Evolutionary conservation across 331 rosid species (phyloP).

Genomic region (Quercus lobata): DNA sequence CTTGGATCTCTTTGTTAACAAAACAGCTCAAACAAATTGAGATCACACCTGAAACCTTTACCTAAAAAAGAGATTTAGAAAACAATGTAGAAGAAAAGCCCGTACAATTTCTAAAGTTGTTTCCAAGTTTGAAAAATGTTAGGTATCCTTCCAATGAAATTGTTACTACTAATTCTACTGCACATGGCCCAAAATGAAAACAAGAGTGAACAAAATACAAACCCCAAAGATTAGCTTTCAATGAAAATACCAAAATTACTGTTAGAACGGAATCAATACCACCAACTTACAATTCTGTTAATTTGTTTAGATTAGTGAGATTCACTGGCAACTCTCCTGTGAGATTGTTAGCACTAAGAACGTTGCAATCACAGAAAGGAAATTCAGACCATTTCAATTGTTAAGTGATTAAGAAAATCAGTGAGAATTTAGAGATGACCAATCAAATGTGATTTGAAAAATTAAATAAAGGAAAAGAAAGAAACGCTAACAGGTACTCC

Average conservation of each 20-base stretch:
- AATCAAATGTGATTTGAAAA: not conserved
- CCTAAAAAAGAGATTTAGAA: not conserved
- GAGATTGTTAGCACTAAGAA: constrained; percentile 26
- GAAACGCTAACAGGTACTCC: not conserved
- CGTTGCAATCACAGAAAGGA: constrained; percentile 1
- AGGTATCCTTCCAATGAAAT: constrained; percentile 19
- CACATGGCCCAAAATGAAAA: not conserved
- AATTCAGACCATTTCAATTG: not conserved
- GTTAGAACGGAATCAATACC: too few relatives aligned
- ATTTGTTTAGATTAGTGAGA: constrained; percentile 19
- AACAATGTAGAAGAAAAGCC: too few relatives aligned
- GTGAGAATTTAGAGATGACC: not conserved
- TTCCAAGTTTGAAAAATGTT: constrained; percentile 20
- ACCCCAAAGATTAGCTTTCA: not conserved
- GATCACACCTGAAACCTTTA: not conserved
- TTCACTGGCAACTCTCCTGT: constrained; percentile 19
- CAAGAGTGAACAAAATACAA: not conserved
- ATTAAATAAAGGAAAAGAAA: not conserved
- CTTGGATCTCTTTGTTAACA: constrained; percentile 21
- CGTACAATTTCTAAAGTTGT: constrained; percentile 7
- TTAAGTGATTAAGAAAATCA: not conserved
- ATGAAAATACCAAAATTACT: too few relatives aligned
- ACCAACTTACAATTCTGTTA: constrained; percentile 10
- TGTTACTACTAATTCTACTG: constrained; percentile 1
- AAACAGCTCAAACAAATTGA: not conserved